Conservation (phyloP, 1,284 basidiomycete genomes). For the Stygiomarasmius scandens region DNA sequence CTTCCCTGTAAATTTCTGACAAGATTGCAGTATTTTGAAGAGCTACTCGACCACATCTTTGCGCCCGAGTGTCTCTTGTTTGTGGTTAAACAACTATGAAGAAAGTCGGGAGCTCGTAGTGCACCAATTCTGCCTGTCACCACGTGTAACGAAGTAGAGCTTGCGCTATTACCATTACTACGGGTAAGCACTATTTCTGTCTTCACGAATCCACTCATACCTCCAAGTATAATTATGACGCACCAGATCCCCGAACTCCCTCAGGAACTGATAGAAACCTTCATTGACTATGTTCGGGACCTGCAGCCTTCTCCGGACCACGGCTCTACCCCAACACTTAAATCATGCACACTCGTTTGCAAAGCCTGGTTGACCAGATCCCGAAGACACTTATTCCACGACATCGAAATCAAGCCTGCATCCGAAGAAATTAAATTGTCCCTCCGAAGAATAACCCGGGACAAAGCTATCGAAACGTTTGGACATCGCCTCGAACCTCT, state of each 20-base stretch:
- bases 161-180: no score
- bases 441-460: background rate
- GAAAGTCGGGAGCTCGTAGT: no score
- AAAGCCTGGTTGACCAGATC: constrained; percentile 37
- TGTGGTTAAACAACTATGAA: no score
- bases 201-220: no score
- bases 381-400: constrained; percentile 38
- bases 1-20: no score
- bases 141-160: no score
- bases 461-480: background rate
- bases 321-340: constrained; percentile 22
- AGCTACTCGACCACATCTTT: no score
- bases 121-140: no score
- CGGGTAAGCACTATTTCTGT: no score
- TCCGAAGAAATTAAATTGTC: background rate
- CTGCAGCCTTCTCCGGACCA: constrained; percentile 17
- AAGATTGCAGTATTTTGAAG: no score
- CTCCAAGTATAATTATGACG: no score
- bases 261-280: constrained; percentile 37
- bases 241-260: constrained; percentile 23
- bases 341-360: constrained; percentile 36
- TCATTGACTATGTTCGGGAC: constrained; percentile 39
- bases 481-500: background rate
- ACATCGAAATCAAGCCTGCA: constrained; percentile 21
- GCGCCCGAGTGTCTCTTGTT: no score